Percentiles rank a stretch among this genome's conserved stretches.
These are phyloP conservation scores for Colletotrichum gigasporum DNA, from an alignment of 2,329 filamentous ascomycete species.

Conservation along the genomic window DNA sequence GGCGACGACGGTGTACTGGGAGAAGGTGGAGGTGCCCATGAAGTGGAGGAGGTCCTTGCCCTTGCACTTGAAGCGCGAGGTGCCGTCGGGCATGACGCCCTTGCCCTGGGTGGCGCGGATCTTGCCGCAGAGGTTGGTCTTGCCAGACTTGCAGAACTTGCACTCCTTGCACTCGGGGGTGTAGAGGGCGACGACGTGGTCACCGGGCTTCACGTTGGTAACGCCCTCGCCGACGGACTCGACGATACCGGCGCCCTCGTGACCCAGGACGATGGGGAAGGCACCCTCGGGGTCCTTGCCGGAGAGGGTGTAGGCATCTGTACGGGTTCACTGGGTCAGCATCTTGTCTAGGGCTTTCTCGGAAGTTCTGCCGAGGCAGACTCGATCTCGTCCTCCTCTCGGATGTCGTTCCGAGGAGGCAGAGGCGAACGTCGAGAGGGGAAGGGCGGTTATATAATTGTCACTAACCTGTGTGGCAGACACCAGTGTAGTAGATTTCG, in stretches of 20 bases:
- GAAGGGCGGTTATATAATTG: constrained; percentile 29
- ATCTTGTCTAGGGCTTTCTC: background rate
- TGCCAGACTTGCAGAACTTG: constrained; percentile 99
- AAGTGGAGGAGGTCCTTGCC: constrained; percentile 97
- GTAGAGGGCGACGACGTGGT: constrained; percentile 91
- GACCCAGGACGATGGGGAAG: constrained; percentile 88
- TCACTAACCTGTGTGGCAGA: constrained; percentile 90
- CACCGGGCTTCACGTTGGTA: constrained; percentile 91
- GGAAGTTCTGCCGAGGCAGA: background rate
- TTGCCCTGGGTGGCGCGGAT: constrained; percentile 93
- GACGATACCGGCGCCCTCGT: constrained; percentile 91
- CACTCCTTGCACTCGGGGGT: constrained; percentile 97
- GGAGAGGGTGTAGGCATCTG: constrained; percentile 92
- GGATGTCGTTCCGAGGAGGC: background rate
- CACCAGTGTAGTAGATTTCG: constrained; percentile 96
- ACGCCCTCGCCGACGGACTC: constrained; percentile 96
- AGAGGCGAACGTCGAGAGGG: constrained; percentile 35
- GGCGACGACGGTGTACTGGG: constrained; percentile 97
- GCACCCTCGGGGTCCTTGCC: constrained; percentile 97
- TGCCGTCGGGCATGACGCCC: constrained; percentile 97
- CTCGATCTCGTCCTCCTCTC: background rate
- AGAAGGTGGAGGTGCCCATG: constrained; percentile 99
- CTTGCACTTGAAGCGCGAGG: constrained; percentile 92
- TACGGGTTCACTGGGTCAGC: background rate
- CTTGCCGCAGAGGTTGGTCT: constrained; percentile 99